Conservation (phyloP, 352 stramenopile genomes). For the Phytophthora aleatoria region DNA sequence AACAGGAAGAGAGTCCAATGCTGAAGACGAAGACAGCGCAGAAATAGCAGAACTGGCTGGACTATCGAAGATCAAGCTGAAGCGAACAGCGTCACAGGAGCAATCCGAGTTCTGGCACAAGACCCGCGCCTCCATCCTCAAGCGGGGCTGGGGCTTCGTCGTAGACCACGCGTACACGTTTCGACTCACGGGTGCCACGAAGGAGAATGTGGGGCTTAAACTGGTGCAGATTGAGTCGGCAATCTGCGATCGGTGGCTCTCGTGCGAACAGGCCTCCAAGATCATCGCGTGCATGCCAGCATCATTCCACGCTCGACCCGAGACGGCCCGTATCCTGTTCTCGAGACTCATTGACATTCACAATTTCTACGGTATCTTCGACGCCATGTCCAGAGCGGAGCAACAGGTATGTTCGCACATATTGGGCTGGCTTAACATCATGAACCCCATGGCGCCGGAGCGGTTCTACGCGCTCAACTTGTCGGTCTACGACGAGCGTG, state of each 20-base stretch:
- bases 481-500: conserved; percentile 72
- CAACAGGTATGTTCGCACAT: conserved; percentile 51
- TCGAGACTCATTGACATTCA: conserved; percentile 72
- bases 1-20: neutral
- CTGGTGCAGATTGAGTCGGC: conserved; percentile 84
- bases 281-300: conserved; percentile 81
- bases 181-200: conserved; percentile 53
- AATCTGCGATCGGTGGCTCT: conserved; percentile 80
- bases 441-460: conserved; percentile 76
- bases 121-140: conserved; percentile 49
- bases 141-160: conserved; percentile 43
- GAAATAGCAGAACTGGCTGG: conserved; percentile 3
- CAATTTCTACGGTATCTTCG: conserved; percentile 68
- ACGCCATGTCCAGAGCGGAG: conserved; percentile 51
- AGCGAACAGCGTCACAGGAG: conserved; percentile 22
- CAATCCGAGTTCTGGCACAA: conserved; percentile 61
- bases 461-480: conserved; percentile 74
- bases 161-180: conserved; percentile 46
- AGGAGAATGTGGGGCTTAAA: conserved; percentile 75
- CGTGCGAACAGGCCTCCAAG: conserved; percentile 62
- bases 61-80: conserved; percentile 10
- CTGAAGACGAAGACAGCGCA: conserved; percentile 6
- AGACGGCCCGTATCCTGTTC: conserved; percentile 79
- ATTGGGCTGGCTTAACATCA: conserved; percentile 82
- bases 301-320: conserved; percentile 57